A percentile compares a stretch with the other conserved stretches of the same genome.
These are phyloP conservation scores for Coemansia sp. DNA, from an alignment of 192 early-diverging fungal genomes.

Conservation along the genomic window DNA sequence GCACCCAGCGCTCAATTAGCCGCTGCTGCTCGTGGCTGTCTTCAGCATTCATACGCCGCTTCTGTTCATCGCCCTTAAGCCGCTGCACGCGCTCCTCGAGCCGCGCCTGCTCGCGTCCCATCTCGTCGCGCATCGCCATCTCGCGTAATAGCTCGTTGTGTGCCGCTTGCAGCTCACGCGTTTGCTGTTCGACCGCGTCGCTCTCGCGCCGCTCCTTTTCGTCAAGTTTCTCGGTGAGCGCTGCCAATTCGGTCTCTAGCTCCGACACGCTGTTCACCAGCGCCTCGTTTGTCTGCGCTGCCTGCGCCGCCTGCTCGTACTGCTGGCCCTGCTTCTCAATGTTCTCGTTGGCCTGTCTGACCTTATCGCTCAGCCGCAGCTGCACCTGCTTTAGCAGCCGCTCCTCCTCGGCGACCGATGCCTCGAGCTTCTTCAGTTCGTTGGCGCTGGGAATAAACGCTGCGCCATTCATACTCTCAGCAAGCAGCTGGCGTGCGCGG, in stretches of 20 bases:
- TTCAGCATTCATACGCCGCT: conserved; percentile 27
- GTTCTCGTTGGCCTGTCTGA: conserved; percentile 23
- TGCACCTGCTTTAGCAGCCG: conserved; percentile 43
- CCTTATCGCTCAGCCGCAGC: conserved; percentile 32
- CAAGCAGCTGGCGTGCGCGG: conserved; percentile 37
- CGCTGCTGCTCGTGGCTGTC: conserved; percentile 51
- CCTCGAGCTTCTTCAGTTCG: conserved; percentile 47
- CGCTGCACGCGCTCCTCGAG: conserved; percentile 30
- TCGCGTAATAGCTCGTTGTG: conserved; percentile 51
- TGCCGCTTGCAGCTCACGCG: conserved; percentile 41
- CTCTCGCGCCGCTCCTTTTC: conserved; percentile 40
- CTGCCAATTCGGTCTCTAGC: conserved; percentile 38
- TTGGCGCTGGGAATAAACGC: conserved; percentile 36
- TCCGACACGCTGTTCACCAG: conserved; percentile 16
- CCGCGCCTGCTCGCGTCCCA: conserved; percentile 33
- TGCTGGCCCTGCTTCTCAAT: conserved; percentile 26
- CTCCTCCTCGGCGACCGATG: conserved; percentile 44
- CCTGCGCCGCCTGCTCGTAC: conserved; percentile 22
- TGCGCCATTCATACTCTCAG: conserved; percentile 35
- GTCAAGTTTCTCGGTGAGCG: conserved; percentile 17
- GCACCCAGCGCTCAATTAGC: conserved; percentile 41
- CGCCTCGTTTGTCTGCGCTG: conserved; percentile 27
- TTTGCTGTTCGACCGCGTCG: conserved; percentile 43
- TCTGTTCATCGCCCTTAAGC: conserved; percentile 46
- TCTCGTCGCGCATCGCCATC: conserved; percentile 36